Conservation (phyloP, 208 protist genomes). For the Acanthamoeba triangularis region DNA sequence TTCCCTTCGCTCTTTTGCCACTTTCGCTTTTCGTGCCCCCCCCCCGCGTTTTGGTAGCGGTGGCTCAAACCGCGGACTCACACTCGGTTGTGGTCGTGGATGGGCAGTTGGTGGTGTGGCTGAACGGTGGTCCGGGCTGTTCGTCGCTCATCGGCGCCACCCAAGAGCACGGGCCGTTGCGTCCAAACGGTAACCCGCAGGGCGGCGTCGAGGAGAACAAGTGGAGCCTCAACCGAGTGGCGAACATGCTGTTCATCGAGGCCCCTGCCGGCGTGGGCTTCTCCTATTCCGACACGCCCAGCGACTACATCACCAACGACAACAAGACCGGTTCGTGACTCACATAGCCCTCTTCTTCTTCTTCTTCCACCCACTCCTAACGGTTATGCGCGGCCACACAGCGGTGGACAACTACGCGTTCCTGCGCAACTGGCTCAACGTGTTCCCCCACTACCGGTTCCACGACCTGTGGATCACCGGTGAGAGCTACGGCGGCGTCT, state of each 20-base stretch:
- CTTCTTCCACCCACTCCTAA: background rate
- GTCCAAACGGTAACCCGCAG: constrained; percentile 56
- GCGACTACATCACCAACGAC: constrained; percentile 78
- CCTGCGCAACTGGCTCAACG: constrained; percentile 56
- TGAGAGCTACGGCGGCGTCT: constrained; percentile 84
- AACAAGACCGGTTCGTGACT: constrained; percentile 30
- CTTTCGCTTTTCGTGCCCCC: background rate
- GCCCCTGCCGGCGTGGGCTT: constrained; percentile 85
- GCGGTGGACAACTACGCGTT: constrained; percentile 82
- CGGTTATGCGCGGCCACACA: background rate
- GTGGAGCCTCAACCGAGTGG: constrained; percentile 76
- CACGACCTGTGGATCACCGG: constrained; percentile 84
- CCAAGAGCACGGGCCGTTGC: constrained; percentile 83
- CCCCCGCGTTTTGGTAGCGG: too few relatives aligned
- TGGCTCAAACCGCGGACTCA: background rate
- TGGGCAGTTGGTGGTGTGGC: constrained; percentile 83
- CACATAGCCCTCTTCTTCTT: background rate
- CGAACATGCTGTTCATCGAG: constrained; percentile 86
- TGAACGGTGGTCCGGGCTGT: constrained; percentile 86
- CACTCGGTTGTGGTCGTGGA: background rate
- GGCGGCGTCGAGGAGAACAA: constrained; percentile 76
- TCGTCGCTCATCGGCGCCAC: constrained; percentile 83
- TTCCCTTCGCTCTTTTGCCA: background rate
- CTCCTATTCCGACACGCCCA: constrained; percentile 68
- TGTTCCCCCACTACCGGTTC: constrained; percentile 82